These are phyloP conservation scores for Metschnikowia arizonensis DNA, from an alignment of 805 yeast genomes.

Conservation along the genomic window DNA sequence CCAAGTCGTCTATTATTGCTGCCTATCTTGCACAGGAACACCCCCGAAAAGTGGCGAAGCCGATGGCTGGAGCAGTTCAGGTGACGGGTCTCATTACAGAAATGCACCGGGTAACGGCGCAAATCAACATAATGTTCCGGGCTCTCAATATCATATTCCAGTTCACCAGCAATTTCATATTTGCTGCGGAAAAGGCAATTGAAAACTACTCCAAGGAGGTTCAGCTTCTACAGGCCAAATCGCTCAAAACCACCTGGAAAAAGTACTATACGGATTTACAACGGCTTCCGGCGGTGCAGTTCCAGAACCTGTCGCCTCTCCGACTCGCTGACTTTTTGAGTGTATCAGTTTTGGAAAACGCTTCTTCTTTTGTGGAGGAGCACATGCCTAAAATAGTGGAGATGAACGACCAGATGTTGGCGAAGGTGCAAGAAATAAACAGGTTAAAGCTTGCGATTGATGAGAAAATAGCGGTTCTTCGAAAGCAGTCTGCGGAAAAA, in stretches of 20 bases:
- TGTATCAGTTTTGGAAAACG: background rate
- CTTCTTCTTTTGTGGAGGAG: conserved; percentile 17
- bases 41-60: background rate
- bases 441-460: conserved; percentile 36
- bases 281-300: conserved; percentile 33
- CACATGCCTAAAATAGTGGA: conserved; percentile 30
- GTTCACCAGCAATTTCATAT: conserved; percentile 46
- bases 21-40: conserved; percentile 9
- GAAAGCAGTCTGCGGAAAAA: conserved; percentile 32
- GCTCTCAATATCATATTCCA: conserved; percentile 46
- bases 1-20: conserved; percentile 6
- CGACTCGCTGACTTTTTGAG: background rate
- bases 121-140: conserved; percentile 41
- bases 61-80: background rate
- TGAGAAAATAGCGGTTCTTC: conserved; percentile 37
- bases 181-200: conserved; percentile 47
- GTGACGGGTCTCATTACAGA: background rate
- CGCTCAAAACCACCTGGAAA: conserved; percentile 37
- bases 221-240: conserved; percentile 37
- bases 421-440: conserved; percentile 35
- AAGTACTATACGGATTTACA: conserved; percentile 32
- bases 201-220: conserved; percentile 35
- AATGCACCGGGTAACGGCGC: conserved; percentile 22
- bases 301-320: conserved; percentile 26
- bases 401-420: conserved; percentile 31